These are phyloP conservation scores for Cornus kousa DNA, from an alignment of 148 eudicot species.

Conservation along the genomic window DNA sequence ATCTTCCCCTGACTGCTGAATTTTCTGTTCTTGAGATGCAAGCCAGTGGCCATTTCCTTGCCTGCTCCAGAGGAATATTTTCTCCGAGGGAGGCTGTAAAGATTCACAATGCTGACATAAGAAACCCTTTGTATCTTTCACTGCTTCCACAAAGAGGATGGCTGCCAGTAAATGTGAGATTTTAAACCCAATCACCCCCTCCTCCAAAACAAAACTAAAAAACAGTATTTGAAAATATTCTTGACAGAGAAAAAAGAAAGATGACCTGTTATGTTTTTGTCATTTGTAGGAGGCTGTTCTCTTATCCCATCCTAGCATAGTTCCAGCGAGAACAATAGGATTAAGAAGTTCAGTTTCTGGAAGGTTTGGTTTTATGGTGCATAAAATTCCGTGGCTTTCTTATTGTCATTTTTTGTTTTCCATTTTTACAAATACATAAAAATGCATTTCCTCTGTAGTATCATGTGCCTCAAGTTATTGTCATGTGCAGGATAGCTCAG, in stretches of 20 bases:
- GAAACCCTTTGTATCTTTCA: slow-evolving; percentile 69
- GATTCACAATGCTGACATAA: slow-evolving; percentile 73
- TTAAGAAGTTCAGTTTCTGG: slow-evolving; percentile 76
- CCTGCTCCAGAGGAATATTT: slow-evolving; percentile 78
- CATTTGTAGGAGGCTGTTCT: slow-evolving; percentile 76
- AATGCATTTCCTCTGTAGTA: not conserved
- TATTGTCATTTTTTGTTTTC: not conserved
- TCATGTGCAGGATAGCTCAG: slow-evolving; percentile 69
- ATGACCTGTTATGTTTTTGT: slow-evolving; percentile 8
- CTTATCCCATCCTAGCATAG: slow-evolving; percentile 64
- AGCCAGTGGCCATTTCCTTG: slow-evolving; percentile 64
- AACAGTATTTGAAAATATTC: too few species aligned
- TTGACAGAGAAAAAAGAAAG: too few species aligned
- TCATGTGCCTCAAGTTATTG: slow-evolving; percentile 9
- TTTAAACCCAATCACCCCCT: slow-evolving; percentile 6
- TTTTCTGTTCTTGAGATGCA: slow-evolving; percentile 90
- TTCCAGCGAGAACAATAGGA: slow-evolving; percentile 53
- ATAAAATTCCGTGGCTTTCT: slow-evolving; percentile 10
- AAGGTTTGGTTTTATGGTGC: slow-evolving; percentile 43
- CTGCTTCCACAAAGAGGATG: slow-evolving; percentile 95
- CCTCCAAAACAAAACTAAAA: not conserved
- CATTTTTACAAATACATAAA: not conserved
- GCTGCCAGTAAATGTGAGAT: slow-evolving; percentile 76
- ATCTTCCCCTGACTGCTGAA: slow-evolving; percentile 81
- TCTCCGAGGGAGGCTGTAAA: slow-evolving; percentile 74